Conservation (phyloP, 225 moss, liverwort and hornwort genomes). For the Antitrichia curtipendula region DNA sequence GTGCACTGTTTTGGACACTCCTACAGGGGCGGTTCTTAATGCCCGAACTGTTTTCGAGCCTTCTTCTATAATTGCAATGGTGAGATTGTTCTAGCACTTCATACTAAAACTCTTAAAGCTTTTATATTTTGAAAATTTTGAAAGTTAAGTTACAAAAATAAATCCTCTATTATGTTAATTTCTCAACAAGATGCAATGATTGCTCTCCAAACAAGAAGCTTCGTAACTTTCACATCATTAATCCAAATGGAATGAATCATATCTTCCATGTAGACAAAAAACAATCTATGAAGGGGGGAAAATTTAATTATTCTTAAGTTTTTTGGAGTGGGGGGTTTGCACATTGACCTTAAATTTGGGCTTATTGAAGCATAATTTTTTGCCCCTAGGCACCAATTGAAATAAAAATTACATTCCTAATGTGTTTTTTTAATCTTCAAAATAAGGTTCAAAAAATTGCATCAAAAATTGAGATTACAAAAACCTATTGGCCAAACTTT, state of each 20-base stretch:
- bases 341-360: no score
- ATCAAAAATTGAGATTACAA: not conserved
- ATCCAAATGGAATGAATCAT: not conserved
- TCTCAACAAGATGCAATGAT: not conserved
- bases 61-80: no score
- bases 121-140: not conserved
- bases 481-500: not conserved
- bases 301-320: no score
- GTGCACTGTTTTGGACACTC: no score
- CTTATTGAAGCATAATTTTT: not conserved
- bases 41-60: no score
- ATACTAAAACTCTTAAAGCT: not conserved
- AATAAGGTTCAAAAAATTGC: not conserved
- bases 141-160: not conserved
- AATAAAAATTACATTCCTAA: not conserved
- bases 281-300: not conserved
- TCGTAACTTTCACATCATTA: not conserved
- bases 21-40: no score
- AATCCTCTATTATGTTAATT: not conserved
- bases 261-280: not conserved
- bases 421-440: not conserved
- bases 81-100: not conserved
- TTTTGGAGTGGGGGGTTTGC: no score
- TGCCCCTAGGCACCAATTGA: rapidly evolving
- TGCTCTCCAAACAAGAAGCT: not conserved